These are phyloP conservation scores for Escovopsis sp. DNA, from an alignment of 2,329 filamentous ascomycete genomes.

Conservation along the genomic window DNA sequence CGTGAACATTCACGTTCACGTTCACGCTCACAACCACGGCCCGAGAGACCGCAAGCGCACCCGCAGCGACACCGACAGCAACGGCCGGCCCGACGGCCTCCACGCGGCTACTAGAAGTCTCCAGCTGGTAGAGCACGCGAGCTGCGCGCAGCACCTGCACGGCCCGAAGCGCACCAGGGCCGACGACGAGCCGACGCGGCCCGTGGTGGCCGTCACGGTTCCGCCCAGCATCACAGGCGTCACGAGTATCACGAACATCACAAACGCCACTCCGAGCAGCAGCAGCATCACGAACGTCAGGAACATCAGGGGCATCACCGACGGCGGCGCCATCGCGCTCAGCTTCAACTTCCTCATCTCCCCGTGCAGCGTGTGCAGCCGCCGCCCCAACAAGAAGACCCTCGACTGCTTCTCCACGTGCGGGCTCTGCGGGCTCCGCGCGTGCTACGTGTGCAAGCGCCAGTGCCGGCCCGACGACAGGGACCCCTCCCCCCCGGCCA, in stretches of 20 bases:
- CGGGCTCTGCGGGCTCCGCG: constrained; percentile 43
- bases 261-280: no score
- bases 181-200: constrained; percentile 1
- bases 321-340: constrained; percentile 18
- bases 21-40: constrained; percentile 7
- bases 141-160: no score
- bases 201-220: no score
- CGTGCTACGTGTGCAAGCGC: constrained; percentile 56
- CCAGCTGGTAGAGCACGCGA: no score
- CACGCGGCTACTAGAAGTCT: no score
- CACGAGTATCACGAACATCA: no score
- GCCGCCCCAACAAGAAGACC: constrained; percentile 47
- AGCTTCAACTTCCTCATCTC: constrained; percentile 8
- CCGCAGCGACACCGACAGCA: constrained; percentile 12
- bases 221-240: not conserved
- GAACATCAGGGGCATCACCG: no score
- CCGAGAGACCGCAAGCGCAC: not conserved
- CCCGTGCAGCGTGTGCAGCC: constrained; percentile 54
- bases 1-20: constrained; percentile 10
- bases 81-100: constrained; percentile 13
- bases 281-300: no score
- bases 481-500: constrained; percentile 10
- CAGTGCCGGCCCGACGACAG: constrained; percentile 36
- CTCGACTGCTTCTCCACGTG: constrained; percentile 53
- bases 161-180: constrained; percentile 3